phyloP scores from a whole-genome alignment of 169 alveolate species.

The Eimeria praecox region DNA sequence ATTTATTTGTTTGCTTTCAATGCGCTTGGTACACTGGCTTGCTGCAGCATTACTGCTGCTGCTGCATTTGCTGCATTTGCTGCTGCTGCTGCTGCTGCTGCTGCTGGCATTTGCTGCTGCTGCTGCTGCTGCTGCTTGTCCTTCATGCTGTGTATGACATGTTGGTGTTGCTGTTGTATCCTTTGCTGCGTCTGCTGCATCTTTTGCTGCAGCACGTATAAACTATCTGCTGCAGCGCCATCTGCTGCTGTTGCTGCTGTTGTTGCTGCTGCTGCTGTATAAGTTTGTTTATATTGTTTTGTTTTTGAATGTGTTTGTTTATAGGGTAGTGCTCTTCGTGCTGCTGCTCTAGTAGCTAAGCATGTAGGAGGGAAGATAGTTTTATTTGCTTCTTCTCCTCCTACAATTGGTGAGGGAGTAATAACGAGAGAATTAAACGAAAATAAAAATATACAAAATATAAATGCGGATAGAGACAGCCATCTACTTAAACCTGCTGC shows the following conservation, averaged over 20 bases:
- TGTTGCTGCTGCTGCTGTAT: not conserved
- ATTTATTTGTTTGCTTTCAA: not conserved
- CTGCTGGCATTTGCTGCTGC: too few species aligned
- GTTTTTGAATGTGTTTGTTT: not conserved
- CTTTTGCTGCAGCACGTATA: too few species aligned
- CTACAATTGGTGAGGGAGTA: slow-evolving; percentile 89
- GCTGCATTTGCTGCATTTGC: too few species aligned
- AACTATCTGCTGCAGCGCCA: too few species aligned
- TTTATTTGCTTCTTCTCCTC: slow-evolving; percentile 89
- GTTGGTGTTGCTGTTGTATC: not conserved
- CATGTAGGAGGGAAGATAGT: slow-evolving; percentile 97
- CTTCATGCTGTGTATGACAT: not conserved
- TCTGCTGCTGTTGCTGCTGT: too few species aligned
- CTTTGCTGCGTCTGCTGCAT: not conserved
- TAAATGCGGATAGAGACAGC: slow-evolving; percentile 87
- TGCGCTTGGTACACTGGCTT: too few species aligned
- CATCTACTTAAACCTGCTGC: slow-evolving; percentile 88
- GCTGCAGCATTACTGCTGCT: too few species aligned
- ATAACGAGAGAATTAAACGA: slow-evolving; percentile 82
- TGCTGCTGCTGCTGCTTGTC: too few species aligned
- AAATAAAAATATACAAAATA: slow-evolving; percentile 79
- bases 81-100: too few species aligned
- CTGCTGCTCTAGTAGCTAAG: slow-evolving; percentile 94
- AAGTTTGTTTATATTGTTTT: too few species aligned
- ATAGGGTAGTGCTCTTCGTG: slow-evolving; percentile 94